Evolutionary conservation across 306 rosid genomes (phyloP), one percentile per base, ranked within the genome.

Genomic region (Castanopsis chinensis): DNA sequence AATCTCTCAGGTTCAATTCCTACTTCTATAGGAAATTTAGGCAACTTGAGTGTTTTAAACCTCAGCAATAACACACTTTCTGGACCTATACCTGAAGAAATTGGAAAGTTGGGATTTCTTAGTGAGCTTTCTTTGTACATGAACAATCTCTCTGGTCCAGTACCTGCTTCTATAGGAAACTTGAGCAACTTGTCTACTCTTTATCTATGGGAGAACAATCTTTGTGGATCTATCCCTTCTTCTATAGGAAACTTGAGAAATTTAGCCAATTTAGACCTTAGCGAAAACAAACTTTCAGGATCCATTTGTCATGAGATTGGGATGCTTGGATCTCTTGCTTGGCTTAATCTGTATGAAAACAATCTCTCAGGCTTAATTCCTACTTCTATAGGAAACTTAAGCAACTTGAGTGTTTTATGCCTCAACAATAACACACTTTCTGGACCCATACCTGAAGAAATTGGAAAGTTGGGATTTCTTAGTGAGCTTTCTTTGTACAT

Each of bases 81-180:
- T 10, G 52, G 52, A 45, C 11, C 52, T 0, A 45, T 45, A 9
- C 52, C 52, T 45, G 4, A 41, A 53, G 27, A 70, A 69, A 0
- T 81, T 13, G 18, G 77, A 25, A 58, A 4, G 75, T 51, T 86
- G 0, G 7, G 3, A 21, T 80, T 73, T 13, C 33, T 83, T 2
- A 5, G 2, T 32, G 4, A 12, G 0, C 20, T 87, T 33, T 1
- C 30, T 5, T 0, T 82, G 3, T 69, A 1, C 1, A 0, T 2
- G 0, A 18, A 79, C 63, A 37, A 27, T 76, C 76, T 87, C 32
- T 57, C 2, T 0, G 87, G 86, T 10, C 32, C 37, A 17, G 71
- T 83, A 2, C 85, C 82, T 54, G 2, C 57, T 2, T 63, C 65
- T 5, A 67, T 80, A 25, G 27, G 27, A 1, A 33, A 30, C 33